Base-by-base conservation (phyloP, 257 asterid species). In the Paraleonurus japonicus region DNA sequence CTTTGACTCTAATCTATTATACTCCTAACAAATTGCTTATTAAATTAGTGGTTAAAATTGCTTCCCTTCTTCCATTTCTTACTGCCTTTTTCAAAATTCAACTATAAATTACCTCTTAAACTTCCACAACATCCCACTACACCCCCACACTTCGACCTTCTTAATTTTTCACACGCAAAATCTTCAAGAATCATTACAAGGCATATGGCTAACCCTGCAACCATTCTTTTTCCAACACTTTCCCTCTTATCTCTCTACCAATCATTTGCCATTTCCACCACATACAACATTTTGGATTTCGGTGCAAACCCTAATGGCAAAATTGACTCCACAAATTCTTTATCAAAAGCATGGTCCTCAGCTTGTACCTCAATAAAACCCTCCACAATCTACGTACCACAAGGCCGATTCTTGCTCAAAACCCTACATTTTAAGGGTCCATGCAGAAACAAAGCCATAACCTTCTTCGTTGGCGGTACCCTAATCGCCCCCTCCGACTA, bases 401-500 rank as follows among this genome's bases (percentile, higher is more conserved):
- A n/a, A 11, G 95, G 96, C 12, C 65, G 76, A 58, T 86, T 78
- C 83, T 60, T 81, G 69, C 59, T 84, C 28, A 28, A 60, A 17
- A 30, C 41, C 58, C 55, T 75, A 15, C 65, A 61, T 2, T 81
- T 87, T 16, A 61, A 33, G 28, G 95, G 95, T 0, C 87, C 86
- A 1, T 90, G 96, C 71, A 76, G 27, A 20, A 86, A 76, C 71
- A 60, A 51, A 2, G 81, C 73, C 28, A 80, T 86, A 1, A 70
- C 67, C 1, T 43, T 89, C 28, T 64, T 54, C 19, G 51, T 89
- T 61, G 76, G 45, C 2, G 94, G 88, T 3, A 78, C 85, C 55
- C 76, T 89, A 16, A 41, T 87, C n/a, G 89, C 95, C 54, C 92
- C 92, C 8, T 41, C 82, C 10, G 80, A 78, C 69, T 89, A 83